A percentile compares a stretch with the other conserved stretches of the same genome.
Conservation (phyloP, 495 filamentous ascomycete genomes). For the Neurospora discreta region DNA sequence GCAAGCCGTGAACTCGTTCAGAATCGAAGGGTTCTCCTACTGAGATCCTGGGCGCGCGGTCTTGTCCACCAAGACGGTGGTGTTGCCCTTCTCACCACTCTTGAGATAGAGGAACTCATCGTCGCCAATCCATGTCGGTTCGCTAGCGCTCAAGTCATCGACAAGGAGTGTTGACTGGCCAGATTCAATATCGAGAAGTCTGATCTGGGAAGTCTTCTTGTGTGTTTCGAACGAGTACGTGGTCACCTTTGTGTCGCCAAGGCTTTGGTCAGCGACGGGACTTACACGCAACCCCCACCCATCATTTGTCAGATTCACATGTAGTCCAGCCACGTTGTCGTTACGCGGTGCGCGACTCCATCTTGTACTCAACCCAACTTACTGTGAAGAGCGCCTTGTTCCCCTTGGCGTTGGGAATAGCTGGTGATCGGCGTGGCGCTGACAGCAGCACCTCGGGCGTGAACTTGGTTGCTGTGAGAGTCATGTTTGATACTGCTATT, state of each 20-base stretch:
- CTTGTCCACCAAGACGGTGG: constrained; percentile 49
- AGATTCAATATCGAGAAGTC: constrained; percentile 57
- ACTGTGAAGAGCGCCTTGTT: constrained; percentile 59
- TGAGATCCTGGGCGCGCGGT: constrained; percentile 14
- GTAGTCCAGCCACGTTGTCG: not conserved
- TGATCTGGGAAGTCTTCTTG: constrained; percentile 61
- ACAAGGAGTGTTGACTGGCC: constrained; percentile 57
- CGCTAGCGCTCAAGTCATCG: constrained; percentile 49
- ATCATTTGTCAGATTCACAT: not conserved
- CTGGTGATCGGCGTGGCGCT: constrained; percentile 69
- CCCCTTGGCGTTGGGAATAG: constrained; percentile 61
- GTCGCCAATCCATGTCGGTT: constrained; percentile 67
- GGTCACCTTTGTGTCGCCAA: constrained; percentile 27
- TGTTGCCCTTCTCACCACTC: constrained; percentile 53
- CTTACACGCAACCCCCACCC: not conserved
- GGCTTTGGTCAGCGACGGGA: not conserved
- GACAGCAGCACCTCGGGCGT: constrained; percentile 75
- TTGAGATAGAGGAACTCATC: constrained; percentile 59
- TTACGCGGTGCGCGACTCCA: not conserved
- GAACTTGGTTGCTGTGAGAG: constrained; percentile 56
- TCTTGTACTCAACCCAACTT: constrained; percentile 1
- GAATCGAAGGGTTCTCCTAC: not conserved
- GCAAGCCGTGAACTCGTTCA: not conserved
- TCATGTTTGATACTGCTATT: constrained; percentile 34
- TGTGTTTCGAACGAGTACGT: constrained; percentile 80